phyloP scores from a whole-genome alignment of 331 rosid species.

The Dryas integrifolia region DNA sequence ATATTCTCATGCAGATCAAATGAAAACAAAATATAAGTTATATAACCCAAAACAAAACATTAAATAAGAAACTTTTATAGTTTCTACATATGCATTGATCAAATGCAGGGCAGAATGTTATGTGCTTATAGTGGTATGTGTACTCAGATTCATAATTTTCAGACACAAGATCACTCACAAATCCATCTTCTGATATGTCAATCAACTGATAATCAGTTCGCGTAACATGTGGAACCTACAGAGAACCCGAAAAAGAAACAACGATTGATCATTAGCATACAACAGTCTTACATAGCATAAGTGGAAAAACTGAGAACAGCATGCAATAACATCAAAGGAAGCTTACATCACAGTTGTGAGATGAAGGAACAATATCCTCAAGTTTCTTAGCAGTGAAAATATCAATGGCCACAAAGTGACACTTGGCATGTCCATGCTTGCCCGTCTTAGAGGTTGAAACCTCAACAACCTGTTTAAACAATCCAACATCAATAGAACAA shows the following conservation, averaged over 20 bases:
- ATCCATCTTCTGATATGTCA: slow-evolving; percentile 69
- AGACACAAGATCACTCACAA: slow-evolving; percentile 38
- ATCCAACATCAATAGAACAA: not conserved
- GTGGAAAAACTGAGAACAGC: no score
- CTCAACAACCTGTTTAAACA: slow-evolving; percentile 53
- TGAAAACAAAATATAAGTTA: no score
- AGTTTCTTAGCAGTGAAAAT: slow-evolving; percentile 73
- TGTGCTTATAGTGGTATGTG: no score
- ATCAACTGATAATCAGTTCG: slow-evolving; percentile 66
- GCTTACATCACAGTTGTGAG: slow-evolving; percentile 70
- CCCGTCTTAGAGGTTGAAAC: slow-evolving; percentile 80
- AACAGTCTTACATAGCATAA: not conserved
- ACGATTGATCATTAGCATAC: not conserved
- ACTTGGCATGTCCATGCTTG: slow-evolving; percentile 81
- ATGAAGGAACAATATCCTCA: slow-evolving; percentile 75
- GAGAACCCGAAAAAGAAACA: no score
- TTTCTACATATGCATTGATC: no score
- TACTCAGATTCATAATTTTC: no score
- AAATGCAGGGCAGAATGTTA: no score
- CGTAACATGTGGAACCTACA: slow-evolving; percentile 61
- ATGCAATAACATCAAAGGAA: not conserved
- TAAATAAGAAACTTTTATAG: no score
- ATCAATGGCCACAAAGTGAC: slow-evolving; percentile 76
- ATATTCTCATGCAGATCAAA: no score
- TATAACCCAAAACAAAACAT: no score